Conservation (phyloP, 257 asterid species). For the Solanum arcanum region DNA sequence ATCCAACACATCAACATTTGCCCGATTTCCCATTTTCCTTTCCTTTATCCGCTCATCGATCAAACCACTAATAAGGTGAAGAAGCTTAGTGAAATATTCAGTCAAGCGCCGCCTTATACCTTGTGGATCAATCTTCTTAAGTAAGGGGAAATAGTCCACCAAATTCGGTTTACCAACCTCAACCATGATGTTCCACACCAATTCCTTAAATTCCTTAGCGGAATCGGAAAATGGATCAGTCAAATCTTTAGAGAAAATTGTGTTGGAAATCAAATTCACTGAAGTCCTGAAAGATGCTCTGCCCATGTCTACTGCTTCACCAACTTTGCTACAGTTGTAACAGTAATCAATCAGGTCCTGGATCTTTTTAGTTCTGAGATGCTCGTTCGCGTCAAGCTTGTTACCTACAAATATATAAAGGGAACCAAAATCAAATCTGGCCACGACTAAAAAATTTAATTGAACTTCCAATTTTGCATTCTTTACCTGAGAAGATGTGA, state of each 20-base stretch:
- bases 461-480: not conserved
- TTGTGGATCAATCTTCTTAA: constrained; percentile 34
- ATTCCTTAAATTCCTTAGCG: constrained; percentile 39
- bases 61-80: constrained; percentile 22
- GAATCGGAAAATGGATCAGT: constrained; percentile 31
- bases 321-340: constrained; percentile 8
- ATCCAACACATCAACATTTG: constrained; percentile 21
- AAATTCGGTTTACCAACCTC: constrained; percentile 24
- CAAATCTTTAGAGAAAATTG: constrained; percentile 48
- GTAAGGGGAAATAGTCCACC: constrained; percentile 39
- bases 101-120: constrained; percentile 16
- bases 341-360: constrained; percentile 23
- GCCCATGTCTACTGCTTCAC: constrained; percentile 22
- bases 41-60: constrained; percentile 26
- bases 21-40: not conserved
- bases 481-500: constrained; percentile 40
- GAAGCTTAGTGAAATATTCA: constrained; percentile 18
- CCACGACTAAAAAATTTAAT: not conserved
- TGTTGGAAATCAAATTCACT: constrained; percentile 35
- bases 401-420: not conserved
- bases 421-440: not conserved
- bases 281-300: constrained; percentile 15
- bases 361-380: constrained; percentile 41
- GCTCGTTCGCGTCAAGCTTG: constrained; percentile 59
- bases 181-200: constrained; percentile 25